Evolutionary conservation across 164 flowering plant species (phyloP).

Genomic region (Liriodendron chinense): DNA sequence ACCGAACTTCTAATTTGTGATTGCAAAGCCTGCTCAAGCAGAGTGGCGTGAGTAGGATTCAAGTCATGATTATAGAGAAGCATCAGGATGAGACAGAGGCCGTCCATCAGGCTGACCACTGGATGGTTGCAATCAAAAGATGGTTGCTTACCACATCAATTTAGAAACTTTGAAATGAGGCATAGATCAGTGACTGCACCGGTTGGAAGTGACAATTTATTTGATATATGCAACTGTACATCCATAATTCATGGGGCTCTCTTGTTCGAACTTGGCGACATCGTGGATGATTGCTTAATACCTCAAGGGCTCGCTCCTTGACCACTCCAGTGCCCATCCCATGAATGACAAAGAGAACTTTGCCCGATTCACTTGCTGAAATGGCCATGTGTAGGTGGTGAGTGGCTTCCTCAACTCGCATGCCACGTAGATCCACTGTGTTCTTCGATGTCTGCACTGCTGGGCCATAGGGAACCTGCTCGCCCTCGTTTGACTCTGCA

Average conservation of each 20-base stretch:
- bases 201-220: constrained; percentile 27
- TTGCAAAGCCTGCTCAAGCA: too few species aligned
- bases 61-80: too few species aligned
- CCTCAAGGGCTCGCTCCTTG: constrained; percentile 60
- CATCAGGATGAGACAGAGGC: too few species aligned
- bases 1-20: too few species aligned
- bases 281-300: constrained; percentile 59
- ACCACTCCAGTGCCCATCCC: constrained; percentile 89
- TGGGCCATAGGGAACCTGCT: constrained; percentile 47
- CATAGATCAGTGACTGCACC: not conserved
- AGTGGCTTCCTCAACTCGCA: constrained; percentile 81
- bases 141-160: not conserved
- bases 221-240: constrained; percentile 83
- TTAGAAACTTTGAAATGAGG: not conserved
- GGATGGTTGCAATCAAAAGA: not conserved
- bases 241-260: constrained; percentile 78
- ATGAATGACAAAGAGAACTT: constrained; percentile 70
- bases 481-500: constrained; percentile 16
- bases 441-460: constrained; percentile 75
- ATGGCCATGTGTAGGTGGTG: constrained; percentile 55
- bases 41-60: too few species aligned
- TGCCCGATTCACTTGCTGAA: constrained; percentile 34
- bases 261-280: constrained; percentile 71
- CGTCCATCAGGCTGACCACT: too few species aligned
- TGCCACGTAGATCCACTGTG: constrained; percentile 81